Base-by-base conservation (phyloP, 805 yeast genomes). In the Saturnispora saitoi region DNA sequence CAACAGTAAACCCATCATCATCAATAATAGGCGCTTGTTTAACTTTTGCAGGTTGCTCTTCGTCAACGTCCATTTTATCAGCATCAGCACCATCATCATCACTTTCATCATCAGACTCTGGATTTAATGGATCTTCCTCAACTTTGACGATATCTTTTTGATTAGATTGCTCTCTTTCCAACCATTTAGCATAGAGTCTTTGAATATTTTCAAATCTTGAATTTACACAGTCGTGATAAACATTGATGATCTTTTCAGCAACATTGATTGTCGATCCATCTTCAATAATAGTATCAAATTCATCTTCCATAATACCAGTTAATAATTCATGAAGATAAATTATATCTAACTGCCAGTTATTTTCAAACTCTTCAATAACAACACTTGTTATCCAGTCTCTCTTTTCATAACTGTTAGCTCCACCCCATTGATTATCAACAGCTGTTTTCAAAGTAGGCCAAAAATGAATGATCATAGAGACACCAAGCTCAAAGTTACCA, bases 391-490 rank as follows among this genome's bases (percentile, higher is more conserved):
- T 75, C 99, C 99, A 93, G 63, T 93, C 99, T 60, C 99, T 75
- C 65, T 93, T 93, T 34, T 86, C 97, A 0, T 75, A 78, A 12
- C 95, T 83, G 32, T 86, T 85, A 12, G 96, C 81, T 1, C 99
- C 99, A 51, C 99, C 99, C 98, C 99, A 93, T 29, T 74, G 71
- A 63, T 86, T 88, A 5, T 80, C 95, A 9, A 93, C 98, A 0
- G 99, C 99, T 1, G 86, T 83, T 42, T 77, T 74, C 45, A 93
- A 70, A 22, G 85, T 89, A 51, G 89, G 93, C 99, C 99, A 93
- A 50, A 76, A 74, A 64, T 90, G 80, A n/a, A 93, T 67, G 32
- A 86, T 81, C 95, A 90, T 85, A 29, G 96, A 83, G 1, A 87
- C 90, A 10, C 97, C 99, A 12, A 93, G 74, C 66, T 91, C 98